phyloP scores from a whole-genome alignment of 345 rosid genomes.

The Eucalyptus pauciflora region DNA sequence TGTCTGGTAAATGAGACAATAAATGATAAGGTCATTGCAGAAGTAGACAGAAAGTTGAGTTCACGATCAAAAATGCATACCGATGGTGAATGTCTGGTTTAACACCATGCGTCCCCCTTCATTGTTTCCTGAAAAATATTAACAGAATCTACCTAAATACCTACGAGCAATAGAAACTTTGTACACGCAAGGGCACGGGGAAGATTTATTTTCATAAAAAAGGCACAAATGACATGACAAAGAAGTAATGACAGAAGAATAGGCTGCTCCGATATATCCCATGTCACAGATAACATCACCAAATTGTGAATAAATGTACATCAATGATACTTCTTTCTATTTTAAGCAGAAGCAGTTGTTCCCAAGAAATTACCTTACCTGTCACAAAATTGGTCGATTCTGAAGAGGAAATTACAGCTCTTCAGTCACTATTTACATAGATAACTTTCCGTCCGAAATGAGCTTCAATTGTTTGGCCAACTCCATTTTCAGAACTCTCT shows the following conservation, averaged over 20 bases:
- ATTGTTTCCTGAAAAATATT: constrained; percentile 47
- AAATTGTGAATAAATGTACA: not conserved
- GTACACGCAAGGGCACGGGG: not conserved
- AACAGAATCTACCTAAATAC: not conserved
- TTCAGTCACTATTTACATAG: not conserved
- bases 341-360: not conserved
- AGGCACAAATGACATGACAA: not conserved
- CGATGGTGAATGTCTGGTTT: constrained; percentile 94
- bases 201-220: not conserved
- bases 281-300: not conserved
- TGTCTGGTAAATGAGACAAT: not conserved
- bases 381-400: not conserved
- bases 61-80: constrained; percentile 7
- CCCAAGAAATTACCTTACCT: not conserved
- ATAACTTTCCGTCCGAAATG: not conserved
- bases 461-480: not conserved
- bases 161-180: not conserved
- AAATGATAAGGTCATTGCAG: not conserved
- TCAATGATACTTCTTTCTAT: not conserved
- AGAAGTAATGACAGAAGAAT: not conserved
- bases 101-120: constrained; percentile 62
- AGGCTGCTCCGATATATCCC: not conserved
- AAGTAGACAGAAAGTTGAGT: not conserved
- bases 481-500: not conserved
- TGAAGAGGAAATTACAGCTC: not conserved